These are phyloP conservation scores for Yamadazyma endophytica DNA, from an alignment of 805 yeast genomes.

Conservation along the genomic window DNA sequence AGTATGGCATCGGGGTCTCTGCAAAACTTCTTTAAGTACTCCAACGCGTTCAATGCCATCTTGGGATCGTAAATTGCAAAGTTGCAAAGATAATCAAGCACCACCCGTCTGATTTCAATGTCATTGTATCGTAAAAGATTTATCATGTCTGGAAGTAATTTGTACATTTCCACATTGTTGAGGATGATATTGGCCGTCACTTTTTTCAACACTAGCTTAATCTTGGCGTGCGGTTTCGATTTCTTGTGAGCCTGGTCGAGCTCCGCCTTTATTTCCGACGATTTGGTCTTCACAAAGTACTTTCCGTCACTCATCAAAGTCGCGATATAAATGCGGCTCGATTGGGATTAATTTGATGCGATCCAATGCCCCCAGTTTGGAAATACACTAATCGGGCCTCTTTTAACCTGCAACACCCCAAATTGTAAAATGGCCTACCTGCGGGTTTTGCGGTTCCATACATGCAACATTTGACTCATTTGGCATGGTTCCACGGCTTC, in stretches of 20 bases:
- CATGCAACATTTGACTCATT: too few relatives aligned
- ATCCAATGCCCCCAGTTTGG: too few relatives aligned
- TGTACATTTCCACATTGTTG: slow-evolving; percentile 73
- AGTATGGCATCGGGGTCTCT: slow-evolving; percentile 44
- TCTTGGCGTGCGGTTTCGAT: slow-evolving; percentile 33
- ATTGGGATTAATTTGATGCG: too few relatives aligned
- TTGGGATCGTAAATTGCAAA: slow-evolving; percentile 59
- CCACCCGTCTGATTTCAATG: slow-evolving; percentile 65
- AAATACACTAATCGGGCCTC: too few relatives aligned
- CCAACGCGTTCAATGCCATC: slow-evolving; percentile 51
- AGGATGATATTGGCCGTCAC: slow-evolving; percentile 79
- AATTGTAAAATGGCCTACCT: too few relatives aligned
- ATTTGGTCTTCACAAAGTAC: slow-evolving; percentile 34
- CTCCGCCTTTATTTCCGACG: slow-evolving; percentile 38
- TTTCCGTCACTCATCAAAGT: slow-evolving; percentile 33
- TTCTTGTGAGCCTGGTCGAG: slow-evolving; percentile 40
- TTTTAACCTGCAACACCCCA: too few relatives aligned
- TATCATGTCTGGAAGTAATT: slow-evolving; percentile 61
- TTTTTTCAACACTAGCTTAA: slow-evolving; percentile 51
- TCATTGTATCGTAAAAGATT: slow-evolving; percentile 53
- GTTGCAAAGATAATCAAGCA: slow-evolving; percentile 60
- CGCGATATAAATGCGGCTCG: too few relatives aligned
- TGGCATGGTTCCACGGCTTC: too few relatives aligned
- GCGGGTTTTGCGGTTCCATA: too few relatives aligned
- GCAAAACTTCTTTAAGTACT: slow-evolving; percentile 51